Base-by-base conservation (phyloP, 331 rosid genomes). In the Pyrus hybrid region DNA sequence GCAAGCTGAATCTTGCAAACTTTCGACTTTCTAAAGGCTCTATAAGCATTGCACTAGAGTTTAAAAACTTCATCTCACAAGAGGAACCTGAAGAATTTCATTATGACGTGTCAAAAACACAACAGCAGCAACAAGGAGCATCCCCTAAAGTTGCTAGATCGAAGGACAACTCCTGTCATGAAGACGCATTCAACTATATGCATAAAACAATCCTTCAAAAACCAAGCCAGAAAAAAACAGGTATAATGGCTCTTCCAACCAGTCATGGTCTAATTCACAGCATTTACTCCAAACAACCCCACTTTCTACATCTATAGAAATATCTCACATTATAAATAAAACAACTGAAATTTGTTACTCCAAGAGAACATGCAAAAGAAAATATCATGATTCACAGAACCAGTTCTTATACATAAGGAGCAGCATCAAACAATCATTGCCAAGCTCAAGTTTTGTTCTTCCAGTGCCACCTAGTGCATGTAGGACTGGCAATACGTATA, bases 21-120 rank as follows among this genome's bases (percentile, higher is more conserved):
- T 88, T 94, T 79, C 88, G 81, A 84, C 92, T 92, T 90, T 84
- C 99, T 73, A 89, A 79, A 71, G 99, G 99, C 70, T 91, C 97
- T 74, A 90, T 85, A 81, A 92, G 90, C 49, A 64, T 85, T 47
- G 94, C 81, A 49, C 91, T 88, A n/a, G 96, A 88, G 86, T 91
- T 90, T 70, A 85, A 80, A 82, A 90, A 81, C 86, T 90, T 94
- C 83, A 90, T 84, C 77, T 85, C 93, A 83, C 99, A 94, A 73
- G 96, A 71, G 66, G 86, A 85, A 71, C 97, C 99, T 94, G 89
- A 62, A 80, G 79, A 76, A 77, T 62, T 72, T 70, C 76, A 33
- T 58, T 12, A 70, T 49, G 22, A 77, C 22, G 79, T 33, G 79
- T 82, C 82, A 85, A 81, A 64, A 71, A 78, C 53, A 76, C 57